phyloP scores from a whole-genome alignment of 768 basidiomycete species.

The Lanmaoa rubissima region DNA sequence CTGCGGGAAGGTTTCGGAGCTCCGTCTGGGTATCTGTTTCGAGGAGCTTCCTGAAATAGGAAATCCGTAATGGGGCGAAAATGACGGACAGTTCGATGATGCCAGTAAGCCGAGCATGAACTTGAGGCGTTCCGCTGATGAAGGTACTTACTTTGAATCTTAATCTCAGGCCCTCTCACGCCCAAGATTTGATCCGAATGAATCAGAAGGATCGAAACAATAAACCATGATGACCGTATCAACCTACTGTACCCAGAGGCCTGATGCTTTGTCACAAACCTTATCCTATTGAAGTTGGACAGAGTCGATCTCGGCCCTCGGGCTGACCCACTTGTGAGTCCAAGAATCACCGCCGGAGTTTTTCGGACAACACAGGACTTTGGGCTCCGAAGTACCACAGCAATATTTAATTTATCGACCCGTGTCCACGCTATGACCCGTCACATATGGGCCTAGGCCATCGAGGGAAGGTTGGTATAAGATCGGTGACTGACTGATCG shows the following conservation, averaged over 20 bases:
- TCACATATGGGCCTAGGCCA: not conserved
- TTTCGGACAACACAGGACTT: not conserved
- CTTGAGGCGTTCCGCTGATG: not conserved
- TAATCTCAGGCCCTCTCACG: constrained; percentile 2
- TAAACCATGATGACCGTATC: not conserved
- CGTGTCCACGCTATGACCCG: not conserved
- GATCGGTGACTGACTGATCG: not conserved
- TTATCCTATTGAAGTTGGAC: not conserved
- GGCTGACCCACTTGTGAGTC: not conserved
- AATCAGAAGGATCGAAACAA: not conserved
- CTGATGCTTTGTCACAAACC: not conserved
- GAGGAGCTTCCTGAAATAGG: constrained; percentile 11
- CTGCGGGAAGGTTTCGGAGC: constrained; percentile 2
- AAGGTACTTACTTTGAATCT: not conserved
- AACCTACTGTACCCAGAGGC: not conserved
- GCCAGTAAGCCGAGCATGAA: not conserved
- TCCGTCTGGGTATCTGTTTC: not conserved
- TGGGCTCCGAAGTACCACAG: not conserved
- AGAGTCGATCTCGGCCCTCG: not conserved
- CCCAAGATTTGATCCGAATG: constrained; percentile 1
- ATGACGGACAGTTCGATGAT: constrained; percentile 17
- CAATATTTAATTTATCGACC: not conserved
- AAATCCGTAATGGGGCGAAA: constrained; percentile 20
- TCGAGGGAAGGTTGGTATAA: not conserved
- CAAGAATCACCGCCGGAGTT: not conserved